Conservation (phyloP, 805 yeast genomes). For the Pichia heedii region DNA sequence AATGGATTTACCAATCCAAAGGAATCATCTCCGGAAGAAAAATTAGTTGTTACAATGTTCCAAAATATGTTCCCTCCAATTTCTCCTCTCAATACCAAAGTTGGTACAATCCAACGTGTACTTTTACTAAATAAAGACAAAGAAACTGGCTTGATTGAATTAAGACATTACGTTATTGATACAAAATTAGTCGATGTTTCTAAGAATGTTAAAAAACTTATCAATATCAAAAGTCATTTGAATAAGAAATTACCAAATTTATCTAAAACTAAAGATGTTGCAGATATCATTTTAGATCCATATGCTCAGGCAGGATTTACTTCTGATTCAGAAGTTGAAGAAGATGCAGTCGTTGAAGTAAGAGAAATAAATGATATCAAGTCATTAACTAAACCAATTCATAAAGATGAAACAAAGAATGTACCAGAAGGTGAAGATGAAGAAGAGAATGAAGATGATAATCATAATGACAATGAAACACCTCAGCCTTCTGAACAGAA, state of each 20-base stretch:
- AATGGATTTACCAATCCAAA: slow-evolving; percentile 78
- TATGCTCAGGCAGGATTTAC: slow-evolving; percentile 63
- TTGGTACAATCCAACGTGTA: slow-evolving; percentile 72
- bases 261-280: slow-evolving; percentile 58
- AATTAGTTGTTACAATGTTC: slow-evolving; percentile 77
- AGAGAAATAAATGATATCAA: slow-evolving; percentile 20
- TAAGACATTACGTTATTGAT: slow-evolving; percentile 84
- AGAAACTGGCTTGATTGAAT: slow-evolving; percentile 63
- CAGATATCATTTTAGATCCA: slow-evolving; percentile 78
- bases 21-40: slow-evolving; percentile 62
- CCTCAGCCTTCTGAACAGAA: slow-evolving; percentile 14
- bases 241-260: slow-evolving; percentile 66
- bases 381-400: slow-evolving; percentile 16
- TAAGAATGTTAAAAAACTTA: slow-evolving; percentile 60
- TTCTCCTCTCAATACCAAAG: slow-evolving; percentile 72
- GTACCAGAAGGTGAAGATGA: neutral
- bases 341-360: slow-evolving; percentile 71
- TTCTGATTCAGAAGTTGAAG: slow-evolving; percentile 90
- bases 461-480: slow-evolving; percentile 9
- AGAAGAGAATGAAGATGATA: slow-evolving; percentile 1
- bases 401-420: neutral
- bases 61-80: slow-evolving; percentile 96
- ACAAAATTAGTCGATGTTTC: slow-evolving; percentile 78
- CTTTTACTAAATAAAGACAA: slow-evolving; percentile 68
- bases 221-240: slow-evolving; percentile 49